Conservation (phyloP, 2,329 filamentous ascomycete species). For the Cladosporium sp. region DNA sequence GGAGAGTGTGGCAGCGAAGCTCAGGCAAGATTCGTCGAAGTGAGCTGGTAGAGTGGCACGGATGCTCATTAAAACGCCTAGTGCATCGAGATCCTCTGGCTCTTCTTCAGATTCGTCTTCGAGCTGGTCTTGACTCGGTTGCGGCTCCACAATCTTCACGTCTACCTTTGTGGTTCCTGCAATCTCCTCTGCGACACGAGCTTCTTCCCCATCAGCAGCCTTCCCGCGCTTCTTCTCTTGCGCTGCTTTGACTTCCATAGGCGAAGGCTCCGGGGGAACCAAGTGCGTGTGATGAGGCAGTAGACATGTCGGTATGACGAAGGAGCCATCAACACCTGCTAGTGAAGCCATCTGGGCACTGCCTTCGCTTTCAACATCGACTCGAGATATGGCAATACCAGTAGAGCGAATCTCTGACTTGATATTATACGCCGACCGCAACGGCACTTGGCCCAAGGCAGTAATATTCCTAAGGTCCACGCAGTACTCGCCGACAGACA, state of each 20-base stretch:
- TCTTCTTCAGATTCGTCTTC: constrained; percentile 28
- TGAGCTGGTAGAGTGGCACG: constrained; percentile 48
- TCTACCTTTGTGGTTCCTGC: not conserved
- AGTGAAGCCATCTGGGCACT: not conserved
- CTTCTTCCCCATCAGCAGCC: not conserved
- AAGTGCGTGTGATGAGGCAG: constrained; percentile 54
- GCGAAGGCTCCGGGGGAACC: constrained; percentile 40
- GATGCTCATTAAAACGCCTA: constrained; percentile 43
- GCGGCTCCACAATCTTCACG: not conserved
- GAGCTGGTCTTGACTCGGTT: not conserved
- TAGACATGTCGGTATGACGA: constrained; percentile 47
- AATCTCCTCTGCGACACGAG: too few species aligned
- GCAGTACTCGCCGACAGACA: constrained; percentile 51
- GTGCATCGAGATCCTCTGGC: constrained; percentile 40
- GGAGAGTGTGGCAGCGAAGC: constrained; percentile 51
- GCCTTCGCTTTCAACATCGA: not conserved
- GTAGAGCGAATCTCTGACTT: not conserved
- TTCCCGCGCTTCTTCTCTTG: not conserved
- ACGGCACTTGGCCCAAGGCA: constrained; percentile 45
- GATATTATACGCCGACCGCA: constrained; percentile 49
- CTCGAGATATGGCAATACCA: not conserved
- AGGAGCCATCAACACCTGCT: constrained; percentile 39
- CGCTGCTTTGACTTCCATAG: constrained; percentile 21
- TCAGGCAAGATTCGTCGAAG: constrained; percentile 50
- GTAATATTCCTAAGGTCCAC: constrained; percentile 43